Evolutionary conservation across 2,329 filamentous ascomycete species (phyloP).

Genomic region (Claviceps lovelessii): DNA sequence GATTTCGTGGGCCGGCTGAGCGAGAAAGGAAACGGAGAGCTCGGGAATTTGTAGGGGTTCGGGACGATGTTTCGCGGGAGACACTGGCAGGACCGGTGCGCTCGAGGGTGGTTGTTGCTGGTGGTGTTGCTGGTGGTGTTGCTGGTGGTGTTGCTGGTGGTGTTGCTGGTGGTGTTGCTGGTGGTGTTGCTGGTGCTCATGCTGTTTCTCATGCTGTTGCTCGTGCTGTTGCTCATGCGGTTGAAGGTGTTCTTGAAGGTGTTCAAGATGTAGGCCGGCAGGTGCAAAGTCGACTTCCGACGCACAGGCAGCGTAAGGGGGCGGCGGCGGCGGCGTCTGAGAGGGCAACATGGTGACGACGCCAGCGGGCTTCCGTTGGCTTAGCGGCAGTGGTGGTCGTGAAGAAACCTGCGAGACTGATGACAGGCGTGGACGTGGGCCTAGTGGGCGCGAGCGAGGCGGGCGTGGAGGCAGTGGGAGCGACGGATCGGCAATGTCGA

Average conservation of each 20-base stretch:
- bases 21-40: constrained; percentile 9
- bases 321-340: constrained; percentile 10
- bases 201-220: background rate
- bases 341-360: constrained; percentile 2
- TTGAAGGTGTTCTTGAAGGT: background rate
- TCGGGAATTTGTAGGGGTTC: constrained; percentile 10
- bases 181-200: no score
- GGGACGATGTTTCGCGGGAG: constrained; percentile 5
- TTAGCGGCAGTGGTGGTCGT: constrained; percentile 3
- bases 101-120: background rate
- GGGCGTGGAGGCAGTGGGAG: constrained; percentile 7
- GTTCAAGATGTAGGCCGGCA: background rate
- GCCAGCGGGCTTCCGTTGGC: constrained; percentile 14
- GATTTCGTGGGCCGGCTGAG: constrained; percentile 12
- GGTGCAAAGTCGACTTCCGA: constrained; percentile 6
- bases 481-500: constrained; percentile 17
- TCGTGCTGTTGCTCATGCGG: no score
- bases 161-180: background rate
- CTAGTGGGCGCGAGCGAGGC: background rate
- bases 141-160: background rate
- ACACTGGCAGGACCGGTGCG: background rate
- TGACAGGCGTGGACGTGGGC: background rate
- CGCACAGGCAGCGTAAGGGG: constrained; percentile 1
- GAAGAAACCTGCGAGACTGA: background rate
- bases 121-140: background rate